Evolutionary conservation across 192 early-diverging fungal species (phyloP), one percentile per base, ranked within the genome.

Genomic region (Dispira simplex): DNA sequence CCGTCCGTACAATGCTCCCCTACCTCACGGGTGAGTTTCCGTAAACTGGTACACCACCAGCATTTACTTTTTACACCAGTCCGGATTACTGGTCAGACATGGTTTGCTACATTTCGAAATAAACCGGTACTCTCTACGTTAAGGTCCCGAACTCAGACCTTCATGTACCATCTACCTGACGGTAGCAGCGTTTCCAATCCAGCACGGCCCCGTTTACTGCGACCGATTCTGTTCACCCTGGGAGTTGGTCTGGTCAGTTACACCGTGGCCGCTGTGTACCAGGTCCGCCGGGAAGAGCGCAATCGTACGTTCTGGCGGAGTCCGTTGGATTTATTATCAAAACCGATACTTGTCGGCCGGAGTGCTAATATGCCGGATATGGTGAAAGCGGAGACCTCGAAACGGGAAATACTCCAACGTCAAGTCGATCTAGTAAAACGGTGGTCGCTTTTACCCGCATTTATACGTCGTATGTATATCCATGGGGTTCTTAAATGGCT

Each of bases 191-290:
- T 21, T 18, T 14, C 25, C 25, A 8, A 56, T 21, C 54, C 54
- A 13, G 54, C 54, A 21, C 54, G 54, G 54, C 21, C 54, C 18
- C 54, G 54, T 56, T 0, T 56, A 21, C 54, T 56, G 1, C 54
- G 54, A 8, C 54, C 54, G 18, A 23, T 56, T 26, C 54, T 56
- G 0, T 56, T 56, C 54, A 56, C 54, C 18, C 3, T 56, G 12
- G 54, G 54, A 13, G 54, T 56, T 12, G 16, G 16, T 26, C 3
- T 56, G 18, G 28, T 28, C 3, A 25, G 25, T 3, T 56, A 27
- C 54, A 56, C 54, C 21, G 13, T 14, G 25, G 54, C 54, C 13
- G 54, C 54, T 13, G 13, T 13, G 13, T 13, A 13, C 18, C 54
- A 56, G 23, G 54, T 27, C 18, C 54, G 54, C 21, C 54, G 54